Evolutionary conservation across 495 filamentous ascomycete species (phyloP).

Genomic region (Trichoderma virens): DNA sequence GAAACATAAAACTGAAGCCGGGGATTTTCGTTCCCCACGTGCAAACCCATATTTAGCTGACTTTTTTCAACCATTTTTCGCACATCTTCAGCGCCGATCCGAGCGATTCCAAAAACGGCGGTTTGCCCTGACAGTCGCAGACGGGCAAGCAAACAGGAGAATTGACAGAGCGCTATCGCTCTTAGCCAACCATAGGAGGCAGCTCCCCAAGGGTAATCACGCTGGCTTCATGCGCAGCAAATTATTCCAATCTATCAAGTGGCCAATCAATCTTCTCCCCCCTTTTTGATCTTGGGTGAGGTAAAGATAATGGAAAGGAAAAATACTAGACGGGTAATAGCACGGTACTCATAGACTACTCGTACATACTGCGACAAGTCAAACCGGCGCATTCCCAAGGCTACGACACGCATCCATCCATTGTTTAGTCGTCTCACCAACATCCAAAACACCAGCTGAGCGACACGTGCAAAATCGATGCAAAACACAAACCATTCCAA

Average conservation of each 20-base stretch:
- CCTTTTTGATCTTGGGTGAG: too few species aligned
- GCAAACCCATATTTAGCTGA: not conserved
- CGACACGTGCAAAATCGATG: not conserved
- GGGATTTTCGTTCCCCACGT: not conserved
- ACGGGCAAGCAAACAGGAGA: too few species aligned
- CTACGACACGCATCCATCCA: not conserved
- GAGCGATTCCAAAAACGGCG: too few species aligned
- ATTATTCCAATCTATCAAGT: too few species aligned
- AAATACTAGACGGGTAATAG: not conserved
- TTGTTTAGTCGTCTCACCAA: not conserved
- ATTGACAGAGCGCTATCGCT: too few species aligned
- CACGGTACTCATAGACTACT: not conserved
- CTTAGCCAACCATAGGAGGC: too few species aligned
- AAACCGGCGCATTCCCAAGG: not conserved
- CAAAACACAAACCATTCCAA: not conserved
- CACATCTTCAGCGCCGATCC: not conserved
- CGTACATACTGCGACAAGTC: not conserved
- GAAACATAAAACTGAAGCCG: not conserved
- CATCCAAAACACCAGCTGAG: not conserved
- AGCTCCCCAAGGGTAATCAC: too few species aligned
- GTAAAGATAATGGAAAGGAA: too few species aligned
- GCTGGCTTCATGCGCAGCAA: too few species aligned
- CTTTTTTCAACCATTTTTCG: not conserved
- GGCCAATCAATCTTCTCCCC: too few species aligned
- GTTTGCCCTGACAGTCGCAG: too few species aligned